These are phyloP conservation scores for Cladosporium sp. DNA, from an alignment of 2,329 filamentous ascomycete species.

Conservation along the genomic window DNA sequence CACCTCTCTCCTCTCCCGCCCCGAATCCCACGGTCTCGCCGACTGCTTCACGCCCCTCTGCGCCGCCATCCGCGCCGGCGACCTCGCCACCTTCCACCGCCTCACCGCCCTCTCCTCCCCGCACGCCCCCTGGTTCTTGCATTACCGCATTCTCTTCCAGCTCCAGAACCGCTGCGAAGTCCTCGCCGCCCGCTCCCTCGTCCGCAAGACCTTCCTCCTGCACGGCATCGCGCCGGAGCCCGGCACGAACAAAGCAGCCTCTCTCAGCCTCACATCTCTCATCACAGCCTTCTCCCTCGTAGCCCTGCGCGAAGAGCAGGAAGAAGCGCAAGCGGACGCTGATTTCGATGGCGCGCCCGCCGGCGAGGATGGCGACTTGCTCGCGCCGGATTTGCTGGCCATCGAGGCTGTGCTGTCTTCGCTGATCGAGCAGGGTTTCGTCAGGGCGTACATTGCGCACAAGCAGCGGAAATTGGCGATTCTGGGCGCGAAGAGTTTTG, in stretches of 20 bases:
- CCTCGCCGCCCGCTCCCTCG: conserved; percentile 76
- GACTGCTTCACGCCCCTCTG: conserved; percentile 69
- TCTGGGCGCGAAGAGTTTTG: conserved; percentile 58
- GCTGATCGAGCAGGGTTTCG: conserved; percentile 70
- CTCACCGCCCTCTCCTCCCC: conserved; percentile 52
- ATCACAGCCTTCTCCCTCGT: conserved; percentile 28
- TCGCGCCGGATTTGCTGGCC: background rate
- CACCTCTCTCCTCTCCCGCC: conserved; percentile 56
- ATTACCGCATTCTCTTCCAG: conserved; percentile 67
- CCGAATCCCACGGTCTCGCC: conserved; percentile 60
- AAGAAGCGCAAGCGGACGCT: conserved; percentile 27
- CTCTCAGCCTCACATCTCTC: conserved; percentile 60
- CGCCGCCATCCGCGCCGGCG: conserved; percentile 62
- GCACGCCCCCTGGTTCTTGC: conserved; percentile 66
- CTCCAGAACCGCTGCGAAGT: conserved; percentile 72
- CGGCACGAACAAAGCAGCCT: conserved; percentile 22
- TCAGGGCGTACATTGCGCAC: conserved; percentile 80
- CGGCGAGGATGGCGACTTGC: background rate
- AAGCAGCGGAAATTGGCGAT: conserved; percentile 72
- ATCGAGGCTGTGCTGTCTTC: conserved; percentile 64
- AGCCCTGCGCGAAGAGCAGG: conserved; percentile 21
- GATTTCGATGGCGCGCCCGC: conserved; percentile 15
- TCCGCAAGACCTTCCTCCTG: conserved; percentile 70
- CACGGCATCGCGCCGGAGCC: conserved; percentile 63
- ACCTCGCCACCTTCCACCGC: conserved; percentile 66